Evolutionary conservation across 1,284 basidiomycete genomes (phyloP), one percentile per base, ranked within the genome.

Genomic region (Pseudomicrostroma phylloplanum): DNA sequence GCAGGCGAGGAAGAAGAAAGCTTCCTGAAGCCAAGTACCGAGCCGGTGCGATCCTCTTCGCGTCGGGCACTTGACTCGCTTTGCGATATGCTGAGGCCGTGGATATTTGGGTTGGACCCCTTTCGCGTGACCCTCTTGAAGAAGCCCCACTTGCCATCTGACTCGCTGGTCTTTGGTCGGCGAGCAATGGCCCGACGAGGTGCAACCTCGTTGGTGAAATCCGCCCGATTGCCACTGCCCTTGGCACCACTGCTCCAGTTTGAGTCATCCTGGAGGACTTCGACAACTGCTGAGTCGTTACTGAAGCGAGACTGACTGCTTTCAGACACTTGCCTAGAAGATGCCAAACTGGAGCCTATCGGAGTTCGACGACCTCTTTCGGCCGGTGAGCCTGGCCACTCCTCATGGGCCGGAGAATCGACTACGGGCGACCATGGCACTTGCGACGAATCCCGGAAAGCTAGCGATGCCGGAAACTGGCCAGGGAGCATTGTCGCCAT

Each of bases 401-500:
- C 21, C 51, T 25, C 21, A 2, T 6, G 19, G 21, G 51, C 17
- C 43, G 3, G 51, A 8, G 21, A 4, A 25, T 23, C 83, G 21
- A 89, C 81, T 13, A 17, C 51, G n/a, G n/a, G n/a, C n/a, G n/a
- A n/a, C 21, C 39, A 21, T 58, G 46, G 26, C 13, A 19, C 17
- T 15, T 6, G 26, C n/a, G 17, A 15, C n/a, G 21, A 26, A n/a
- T 48, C 41, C 15, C n/a, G 57, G 17, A n/a, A 19, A 15, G 26
- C 19, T 39, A 17, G n/a, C 7, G 42, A 23, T 25, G 17, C 15
- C 23, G 57, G 57, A 11, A 58, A 17, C 26, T 60, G 51, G 4
- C 21, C 15, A 21, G 72, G 55, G 13, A 54, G 25, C 19, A 54
- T 11, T 2, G 51, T 23, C 8, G 51, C 51, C 71, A 96, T 87